Evolutionary conservation across 2,329 filamentous ascomycete genomes (phyloP).

Genomic region (Hypoxylon sp.): DNA sequence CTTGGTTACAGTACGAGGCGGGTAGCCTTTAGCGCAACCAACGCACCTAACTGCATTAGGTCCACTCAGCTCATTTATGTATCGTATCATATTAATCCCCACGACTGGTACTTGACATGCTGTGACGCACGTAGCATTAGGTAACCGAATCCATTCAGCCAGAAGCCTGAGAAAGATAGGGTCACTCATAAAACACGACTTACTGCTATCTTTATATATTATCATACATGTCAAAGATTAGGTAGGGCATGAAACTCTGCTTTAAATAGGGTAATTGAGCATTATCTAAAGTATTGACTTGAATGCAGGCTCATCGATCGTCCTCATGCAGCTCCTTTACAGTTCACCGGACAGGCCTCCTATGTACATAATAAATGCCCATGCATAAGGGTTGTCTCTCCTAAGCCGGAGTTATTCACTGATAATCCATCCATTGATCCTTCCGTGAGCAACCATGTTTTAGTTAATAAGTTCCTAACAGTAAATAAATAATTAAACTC

Average conservation of each 20-base stretch:
- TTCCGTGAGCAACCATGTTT: conserved; percentile 9
- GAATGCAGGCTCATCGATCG: conserved; percentile 9
- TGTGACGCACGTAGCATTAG: conserved; percentile 5
- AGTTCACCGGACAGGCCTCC: conserved; percentile 5
- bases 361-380: conserved; percentile 4
- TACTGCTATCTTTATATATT: neutral
- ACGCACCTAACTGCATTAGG: neutral
- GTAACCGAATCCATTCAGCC: conserved; percentile 1
- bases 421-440: conserved; percentile 14
- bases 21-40: conserved; percentile 17
- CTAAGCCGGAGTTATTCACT: conserved; percentile 16
- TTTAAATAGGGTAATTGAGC: neutral
- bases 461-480: neutral
- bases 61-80: conserved; percentile 20
- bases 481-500: neutral
- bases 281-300: neutral
- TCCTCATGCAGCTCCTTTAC: conserved; percentile 23
- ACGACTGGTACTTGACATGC: neutral
- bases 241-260: neutral
- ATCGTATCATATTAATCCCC: conserved; percentile 16
- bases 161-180: neutral
- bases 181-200: neutral
- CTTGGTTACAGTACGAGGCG: conserved; percentile 8
- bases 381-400: conserved; percentile 7
- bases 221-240: neutral